phyloP scores from a whole-genome alignment of 768 basidiomycete genomes.

The Macrocybe gigantea region DNA sequence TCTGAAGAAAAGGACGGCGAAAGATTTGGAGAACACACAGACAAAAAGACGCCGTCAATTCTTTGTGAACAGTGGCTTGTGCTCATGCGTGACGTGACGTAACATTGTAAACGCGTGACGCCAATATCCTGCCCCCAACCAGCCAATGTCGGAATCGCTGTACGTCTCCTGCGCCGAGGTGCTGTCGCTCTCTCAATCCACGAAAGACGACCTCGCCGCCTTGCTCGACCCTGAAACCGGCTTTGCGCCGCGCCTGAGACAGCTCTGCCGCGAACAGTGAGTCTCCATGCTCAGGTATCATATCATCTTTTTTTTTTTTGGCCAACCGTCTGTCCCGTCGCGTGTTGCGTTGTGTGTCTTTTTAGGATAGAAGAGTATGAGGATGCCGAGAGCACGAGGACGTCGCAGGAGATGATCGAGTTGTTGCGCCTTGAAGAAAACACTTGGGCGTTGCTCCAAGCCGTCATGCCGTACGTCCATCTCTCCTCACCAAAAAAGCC shows the following conservation, averaged over 20 bases:
- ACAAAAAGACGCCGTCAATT: too few species aligned
- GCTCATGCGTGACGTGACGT: too few species aligned
- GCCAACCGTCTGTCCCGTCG: not conserved
- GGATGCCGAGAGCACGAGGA: slow-evolving; percentile 29
- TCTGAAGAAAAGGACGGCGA: too few species aligned
- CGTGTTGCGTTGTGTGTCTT: slow-evolving; percentile 1
- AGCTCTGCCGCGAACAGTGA: slow-evolving; percentile 52
- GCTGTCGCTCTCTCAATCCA: slow-evolving; percentile 50
- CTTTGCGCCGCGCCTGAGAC: slow-evolving; percentile 60
- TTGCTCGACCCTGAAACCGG: slow-evolving; percentile 63
- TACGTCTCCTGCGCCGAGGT: slow-evolving; percentile 68
- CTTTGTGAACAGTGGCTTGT: too few species aligned
- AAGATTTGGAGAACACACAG: too few species aligned
- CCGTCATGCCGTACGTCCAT: slow-evolving; percentile 62
- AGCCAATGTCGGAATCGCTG: slow-evolving; percentile 43
- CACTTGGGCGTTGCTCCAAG: slow-evolving; percentile 80
- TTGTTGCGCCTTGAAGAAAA: slow-evolving; percentile 67
- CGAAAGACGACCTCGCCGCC: slow-evolving; percentile 49
- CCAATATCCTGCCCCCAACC: too few species aligned
- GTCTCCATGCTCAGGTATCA: slow-evolving; percentile 13
- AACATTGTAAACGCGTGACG: too few species aligned
- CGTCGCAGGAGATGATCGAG: slow-evolving; percentile 48
- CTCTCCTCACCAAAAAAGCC: not conserved
- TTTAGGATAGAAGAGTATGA: slow-evolving; percentile 48
- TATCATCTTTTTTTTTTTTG: not conserved